These are phyloP conservation scores for Arthrinium puccinioides DNA, from an alignment of 2,329 filamentous ascomycete genomes.

Conservation along the genomic window DNA sequence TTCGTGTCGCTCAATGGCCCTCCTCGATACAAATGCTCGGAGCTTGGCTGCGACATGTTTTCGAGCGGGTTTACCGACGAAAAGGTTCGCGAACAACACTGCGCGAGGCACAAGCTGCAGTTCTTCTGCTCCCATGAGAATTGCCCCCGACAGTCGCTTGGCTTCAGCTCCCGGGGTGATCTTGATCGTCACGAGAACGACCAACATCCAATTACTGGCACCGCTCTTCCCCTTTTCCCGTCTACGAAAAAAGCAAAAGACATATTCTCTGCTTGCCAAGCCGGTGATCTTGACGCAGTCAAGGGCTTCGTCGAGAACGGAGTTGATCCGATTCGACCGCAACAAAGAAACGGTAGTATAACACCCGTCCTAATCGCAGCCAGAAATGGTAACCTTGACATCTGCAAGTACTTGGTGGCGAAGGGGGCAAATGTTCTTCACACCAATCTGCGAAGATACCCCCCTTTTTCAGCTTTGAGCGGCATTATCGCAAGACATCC, in stretches of 20 bases:
- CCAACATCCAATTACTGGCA: background rate
- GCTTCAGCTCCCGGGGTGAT: background rate
- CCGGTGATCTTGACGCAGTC: too few species aligned
- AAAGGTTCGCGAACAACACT: background rate
- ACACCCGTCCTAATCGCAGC: too few species aligned
- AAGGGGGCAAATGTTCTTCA: too few species aligned
- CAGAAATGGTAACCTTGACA: too few species aligned
- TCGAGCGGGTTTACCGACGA: background rate
- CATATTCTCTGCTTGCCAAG: background rate
- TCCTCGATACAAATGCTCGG: background rate
- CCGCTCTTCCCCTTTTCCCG: too few species aligned
- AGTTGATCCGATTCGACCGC: too few species aligned
- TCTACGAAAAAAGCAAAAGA: background rate
- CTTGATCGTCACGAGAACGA: background rate
- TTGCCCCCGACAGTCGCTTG: background rate
- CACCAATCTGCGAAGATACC: too few species aligned
- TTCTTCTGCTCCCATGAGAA: background rate
- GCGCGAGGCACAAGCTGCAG: background rate
- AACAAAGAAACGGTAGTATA: too few species aligned
- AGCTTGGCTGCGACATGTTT: background rate
- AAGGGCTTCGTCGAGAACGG: too few species aligned
- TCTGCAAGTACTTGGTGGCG: too few species aligned
- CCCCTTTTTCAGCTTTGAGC: too few species aligned
- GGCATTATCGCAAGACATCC: too few species aligned
- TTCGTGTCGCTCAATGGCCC: background rate